phyloP scores from a whole-genome alignment of 1,284 basidiomycete genomes.

The Sanguinoderma infundibulare region DNA sequence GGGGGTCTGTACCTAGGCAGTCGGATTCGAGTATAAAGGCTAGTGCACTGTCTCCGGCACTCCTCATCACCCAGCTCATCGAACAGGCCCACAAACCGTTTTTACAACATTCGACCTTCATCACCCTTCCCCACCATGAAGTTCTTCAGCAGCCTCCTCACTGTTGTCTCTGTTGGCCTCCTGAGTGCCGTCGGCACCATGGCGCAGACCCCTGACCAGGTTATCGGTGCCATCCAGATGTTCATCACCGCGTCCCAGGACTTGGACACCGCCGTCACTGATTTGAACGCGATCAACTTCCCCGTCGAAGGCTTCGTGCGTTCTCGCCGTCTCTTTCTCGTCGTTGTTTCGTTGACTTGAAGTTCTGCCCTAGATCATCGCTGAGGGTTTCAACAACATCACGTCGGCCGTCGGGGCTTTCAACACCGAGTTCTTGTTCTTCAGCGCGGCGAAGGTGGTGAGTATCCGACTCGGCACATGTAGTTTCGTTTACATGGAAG shows the following conservation, averaged over 20 bases:
- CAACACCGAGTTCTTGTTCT: not conserved
- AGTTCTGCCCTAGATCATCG: not conserved
- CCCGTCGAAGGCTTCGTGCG: not conserved
- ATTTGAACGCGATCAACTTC: not conserved
- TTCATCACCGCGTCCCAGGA: not conserved
- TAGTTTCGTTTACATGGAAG: not conserved
- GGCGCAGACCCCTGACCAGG: not conserved
- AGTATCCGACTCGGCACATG: not conserved
- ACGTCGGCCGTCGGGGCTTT: not conserved
- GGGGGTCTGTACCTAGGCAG: not conserved
- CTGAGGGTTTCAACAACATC: not conserved
- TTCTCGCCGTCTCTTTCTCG: no score
- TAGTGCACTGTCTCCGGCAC: not conserved
- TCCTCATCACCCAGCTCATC: not conserved
- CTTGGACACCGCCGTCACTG: not conserved
- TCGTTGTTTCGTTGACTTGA: not conserved
- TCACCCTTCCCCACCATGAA: not conserved
- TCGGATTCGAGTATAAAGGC: not conserved
- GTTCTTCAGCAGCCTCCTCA: conserved; percentile 1
- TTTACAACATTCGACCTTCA: not conserved
- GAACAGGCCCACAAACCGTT: not conserved
- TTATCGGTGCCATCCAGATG: not conserved
- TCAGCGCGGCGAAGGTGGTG: no score
- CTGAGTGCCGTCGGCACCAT: not conserved
- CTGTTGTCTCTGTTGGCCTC: not conserved